Conservation (phyloP, 1,284 basidiomycete species). For the Pseudozyma thailandica region DNA sequence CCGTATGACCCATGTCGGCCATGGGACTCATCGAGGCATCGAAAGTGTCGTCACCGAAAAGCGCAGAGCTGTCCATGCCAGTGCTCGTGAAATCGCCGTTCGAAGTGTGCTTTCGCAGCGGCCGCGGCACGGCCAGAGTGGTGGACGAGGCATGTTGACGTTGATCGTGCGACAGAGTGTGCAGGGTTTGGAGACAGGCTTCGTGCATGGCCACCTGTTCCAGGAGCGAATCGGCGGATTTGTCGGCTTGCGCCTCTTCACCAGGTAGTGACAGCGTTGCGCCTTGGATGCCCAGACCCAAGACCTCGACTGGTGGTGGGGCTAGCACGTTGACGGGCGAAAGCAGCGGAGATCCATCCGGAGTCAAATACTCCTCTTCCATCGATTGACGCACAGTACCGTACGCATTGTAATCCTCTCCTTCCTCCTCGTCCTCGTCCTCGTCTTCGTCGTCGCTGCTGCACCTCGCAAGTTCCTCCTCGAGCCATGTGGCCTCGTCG, state of each 20-base stretch:
- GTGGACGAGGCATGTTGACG: constrained; percentile 18
- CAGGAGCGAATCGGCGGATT: constrained; percentile 34
- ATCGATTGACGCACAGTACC: constrained; percentile 6
- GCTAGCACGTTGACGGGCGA: constrained; percentile 14
- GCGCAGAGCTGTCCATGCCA: constrained; percentile 11
- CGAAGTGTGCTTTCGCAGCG: constrained; percentile 10
- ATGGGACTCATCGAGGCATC: constrained; percentile 33
- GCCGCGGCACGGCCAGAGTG: constrained; percentile 15
- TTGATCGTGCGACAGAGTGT: constrained; percentile 19
- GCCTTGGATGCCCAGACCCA: constrained; percentile 38
- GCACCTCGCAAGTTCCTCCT: constrained; percentile 41
- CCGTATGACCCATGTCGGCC: constrained; percentile 36
- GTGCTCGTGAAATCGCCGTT: constrained; percentile 30
- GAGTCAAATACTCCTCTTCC: constrained; percentile 34
- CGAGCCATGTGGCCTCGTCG: constrained; percentile 43
- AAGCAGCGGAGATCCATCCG: constrained; percentile 28
- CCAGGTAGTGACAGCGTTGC: constrained; percentile 15
- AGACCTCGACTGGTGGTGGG: constrained; percentile 17
- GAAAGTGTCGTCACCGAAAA: constrained; percentile 30
- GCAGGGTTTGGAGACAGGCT: constrained; percentile 25
- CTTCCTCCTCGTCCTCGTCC: constrained; percentile 26
- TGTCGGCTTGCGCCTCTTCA: not conserved
- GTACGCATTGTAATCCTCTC: constrained; percentile 8
- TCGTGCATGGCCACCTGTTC: constrained; percentile 48
- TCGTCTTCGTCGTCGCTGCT: constrained; percentile 34